Conservation (phyloP, 2,329 filamentous ascomycete genomes). For the Nemania sp. region DNA sequence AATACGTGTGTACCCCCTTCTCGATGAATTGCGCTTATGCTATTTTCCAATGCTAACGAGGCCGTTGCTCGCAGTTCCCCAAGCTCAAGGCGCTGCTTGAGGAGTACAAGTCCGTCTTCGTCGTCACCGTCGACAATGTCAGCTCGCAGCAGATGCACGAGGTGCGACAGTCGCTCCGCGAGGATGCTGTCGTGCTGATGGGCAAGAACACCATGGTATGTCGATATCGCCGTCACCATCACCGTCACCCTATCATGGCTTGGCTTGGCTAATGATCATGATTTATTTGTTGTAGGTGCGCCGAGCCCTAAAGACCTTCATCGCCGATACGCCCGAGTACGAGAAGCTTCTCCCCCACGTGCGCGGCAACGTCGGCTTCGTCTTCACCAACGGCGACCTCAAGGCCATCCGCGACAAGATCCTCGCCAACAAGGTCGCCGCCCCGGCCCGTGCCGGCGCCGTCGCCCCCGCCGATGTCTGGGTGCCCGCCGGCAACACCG, state of each 20-base stretch:
- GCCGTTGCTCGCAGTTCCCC: slow-evolving; percentile 73
- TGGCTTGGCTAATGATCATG: neutral
- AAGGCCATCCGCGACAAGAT: slow-evolving; percentile 94
- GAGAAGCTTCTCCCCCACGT: slow-evolving; percentile 95
- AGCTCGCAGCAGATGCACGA: slow-evolving; percentile 99
- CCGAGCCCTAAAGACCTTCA: slow-evolving; percentile 95
- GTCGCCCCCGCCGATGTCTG: slow-evolving; percentile 91
- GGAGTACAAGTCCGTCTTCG: slow-evolving; percentile 97
- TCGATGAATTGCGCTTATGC: neutral
- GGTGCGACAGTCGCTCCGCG: slow-evolving; percentile 90
- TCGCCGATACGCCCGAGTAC: slow-evolving; percentile 90
- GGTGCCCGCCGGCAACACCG: slow-evolving; percentile 97
- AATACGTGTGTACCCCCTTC: slow-evolving; percentile 34
- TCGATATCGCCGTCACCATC: neutral
- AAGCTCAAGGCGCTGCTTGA: slow-evolving; percentile 98
- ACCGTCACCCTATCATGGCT: neutral
- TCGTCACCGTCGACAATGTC: slow-evolving; percentile 99
- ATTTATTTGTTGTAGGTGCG: slow-evolving; percentile 71
- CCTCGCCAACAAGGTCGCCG: slow-evolving; percentile 94
- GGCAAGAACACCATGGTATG: slow-evolving; percentile 98
- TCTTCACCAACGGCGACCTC: slow-evolving; percentile 98
- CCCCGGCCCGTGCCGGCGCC: slow-evolving; percentile 96
- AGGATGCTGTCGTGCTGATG: slow-evolving; percentile 94
- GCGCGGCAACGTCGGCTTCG: slow-evolving; percentile 98
- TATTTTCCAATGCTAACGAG: slow-evolving; percentile 9